Evolutionary conservation across 192 early-diverging fungal species (phyloP).

Genomic region (Coemansia asiatica): DNA sequence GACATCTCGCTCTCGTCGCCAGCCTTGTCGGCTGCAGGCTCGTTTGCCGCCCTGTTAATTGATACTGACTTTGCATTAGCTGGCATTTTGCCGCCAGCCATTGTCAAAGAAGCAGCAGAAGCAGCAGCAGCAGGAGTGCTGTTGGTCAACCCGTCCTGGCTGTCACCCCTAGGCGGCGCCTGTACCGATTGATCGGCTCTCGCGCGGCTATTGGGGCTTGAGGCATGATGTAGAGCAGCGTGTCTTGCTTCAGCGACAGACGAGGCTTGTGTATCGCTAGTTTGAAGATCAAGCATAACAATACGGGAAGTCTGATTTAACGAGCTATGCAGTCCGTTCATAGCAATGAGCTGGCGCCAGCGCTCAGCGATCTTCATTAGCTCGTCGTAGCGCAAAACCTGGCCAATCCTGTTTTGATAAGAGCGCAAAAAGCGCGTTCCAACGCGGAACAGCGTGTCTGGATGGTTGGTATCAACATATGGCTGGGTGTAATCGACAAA

Average conservation of each 20-base stretch:
- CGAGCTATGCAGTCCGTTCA: constrained; percentile 16
- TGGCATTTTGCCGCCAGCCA: constrained; percentile 10
- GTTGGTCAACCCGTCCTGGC: background rate
- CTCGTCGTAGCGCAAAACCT: constrained; percentile 55
- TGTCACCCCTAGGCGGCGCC: constrained; percentile 32
- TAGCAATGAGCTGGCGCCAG: constrained; percentile 41
- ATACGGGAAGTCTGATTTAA: constrained; percentile 16
- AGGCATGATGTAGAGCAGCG: constrained; percentile 7
- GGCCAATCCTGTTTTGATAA: constrained; percentile 42
- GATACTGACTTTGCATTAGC: constrained; percentile 2
- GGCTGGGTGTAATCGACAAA: constrained; percentile 56
- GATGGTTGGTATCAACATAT: constrained; percentile 52
- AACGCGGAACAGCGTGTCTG: constrained; percentile 54
- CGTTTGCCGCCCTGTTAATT: no score
- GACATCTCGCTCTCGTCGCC: constrained; percentile 25
- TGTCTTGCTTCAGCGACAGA: constrained; percentile 16
- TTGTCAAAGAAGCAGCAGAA: background rate
- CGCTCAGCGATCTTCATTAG: constrained; percentile 55
- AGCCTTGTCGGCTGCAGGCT: background rate
- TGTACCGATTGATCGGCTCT: constrained; percentile 16
- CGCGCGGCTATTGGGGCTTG: constrained; percentile 1
- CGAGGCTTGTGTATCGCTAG: constrained; percentile 23
- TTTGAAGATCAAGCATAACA: constrained; percentile 10
- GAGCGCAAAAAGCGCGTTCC: constrained; percentile 52
- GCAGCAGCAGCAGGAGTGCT: background rate